Base-by-base conservation (phyloP, 2,329 filamentous ascomycete genomes). In the Hypoxylon sp. region DNA sequence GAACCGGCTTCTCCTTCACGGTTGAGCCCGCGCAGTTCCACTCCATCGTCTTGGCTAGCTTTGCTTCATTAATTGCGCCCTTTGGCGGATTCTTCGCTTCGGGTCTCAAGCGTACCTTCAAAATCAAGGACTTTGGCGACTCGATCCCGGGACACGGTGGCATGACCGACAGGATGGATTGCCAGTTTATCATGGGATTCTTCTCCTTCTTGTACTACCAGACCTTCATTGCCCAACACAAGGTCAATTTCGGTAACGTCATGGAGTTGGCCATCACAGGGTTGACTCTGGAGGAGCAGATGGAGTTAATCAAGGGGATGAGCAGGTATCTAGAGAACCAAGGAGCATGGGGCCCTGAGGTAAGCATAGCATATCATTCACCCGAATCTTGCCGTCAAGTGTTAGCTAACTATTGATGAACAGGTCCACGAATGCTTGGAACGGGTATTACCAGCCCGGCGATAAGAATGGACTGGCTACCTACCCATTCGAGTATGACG, bases 121-220 rank as follows among this genome's bases (percentile, higher is more conserved):
- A 99, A 82, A 96, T 99, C 85, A 99, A 99, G 85, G 95, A 99
- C 81, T 99, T 99, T 80, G 95, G 95, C 70, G 92, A 99, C 79
- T 97, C 93, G 1, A 99, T 99, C 71, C 95, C 95, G 1, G 95
- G 95, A 20, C 95, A 99, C 74, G 95, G 95, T 64, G 95, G 95
- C 71, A 98, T 99, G 81, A 99, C 95, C 15, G 95, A 99, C 77
- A 91, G 95, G 65, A 98, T 99, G 94, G 95, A 99, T 76, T 99
- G 95, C 78, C 95, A 99, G 76, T 99, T 99, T 81, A 98, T 98
- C 82, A 99, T 99, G 95, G 95, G 95, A 7, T 95, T 97, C 79
- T 98, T 99, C 74, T 88, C 94, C 15, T 98, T 93, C 82, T 94
- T 99, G 86, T 99, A 99, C 81, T 99, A 96, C 80, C 94, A 97